Evolutionary conservation across 768 basidiomycete genomes (phyloP), one percentile per base, ranked within the genome.

Genomic region (Boletus insuetus): DNA sequence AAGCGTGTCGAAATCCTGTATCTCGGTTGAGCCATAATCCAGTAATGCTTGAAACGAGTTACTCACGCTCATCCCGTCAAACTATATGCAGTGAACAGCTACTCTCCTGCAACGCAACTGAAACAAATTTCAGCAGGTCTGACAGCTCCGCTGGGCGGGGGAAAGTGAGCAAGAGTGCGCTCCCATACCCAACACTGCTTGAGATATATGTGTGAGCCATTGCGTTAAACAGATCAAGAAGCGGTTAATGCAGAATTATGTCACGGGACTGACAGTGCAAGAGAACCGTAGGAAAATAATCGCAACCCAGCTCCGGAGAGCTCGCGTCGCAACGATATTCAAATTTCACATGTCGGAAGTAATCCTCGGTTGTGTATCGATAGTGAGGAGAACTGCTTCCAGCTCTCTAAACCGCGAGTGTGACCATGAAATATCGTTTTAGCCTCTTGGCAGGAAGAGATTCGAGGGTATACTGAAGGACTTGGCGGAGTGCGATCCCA

Each of bases 1-100:
- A 35, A 70, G 62, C 6, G 54, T 41, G 38, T 59, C 48, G 19
- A 68, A 66, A 46, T 68, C 60, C 67, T 68, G 45, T 49, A 12
- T 12, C 35, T 35, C 11, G 12, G 4, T 51, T 60, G 31, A 56
- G 51, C 24, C 35, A 20, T 39, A 38, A n/a, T 32, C 24, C 13
- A 39, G 9, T 2, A 32, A 44, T 6, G 40, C 10, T 10, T 38
- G 16, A 41, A 38, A 45, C 34, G 7, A 24, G 35, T 4, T 42
- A 39, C 64, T 60, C 55, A 65, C 64, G 22, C 37, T 66, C 64
- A 66, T 64, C 32, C 43, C 22, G 34, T 39, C 32, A 39, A 29
- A 19, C n/a, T 44, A 11, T 20, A 31, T 11, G 9, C 44, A 14
- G 32, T 19, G 3, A 42, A 24, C 31, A 17, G 20, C 11, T 46